A percentile compares a stretch with the other conserved stretches of the same genome.
phyloP scores from a whole-genome alignment of 805 yeast genomes.

The Kodamaea restingae region DNA sequence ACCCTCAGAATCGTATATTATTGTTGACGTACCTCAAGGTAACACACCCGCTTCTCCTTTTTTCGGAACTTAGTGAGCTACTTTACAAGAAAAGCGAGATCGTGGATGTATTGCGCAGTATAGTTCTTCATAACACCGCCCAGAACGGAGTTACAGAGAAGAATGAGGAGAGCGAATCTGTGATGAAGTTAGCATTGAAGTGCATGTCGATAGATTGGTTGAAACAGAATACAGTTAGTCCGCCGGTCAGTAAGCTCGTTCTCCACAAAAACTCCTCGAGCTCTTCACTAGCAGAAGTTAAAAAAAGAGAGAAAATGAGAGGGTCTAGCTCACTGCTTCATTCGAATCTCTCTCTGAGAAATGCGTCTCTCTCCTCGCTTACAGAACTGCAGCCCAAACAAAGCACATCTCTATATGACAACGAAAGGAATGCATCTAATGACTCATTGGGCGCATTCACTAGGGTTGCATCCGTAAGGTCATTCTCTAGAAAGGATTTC shows the following conservation, averaged over 20 bases:
- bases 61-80: constrained; percentile 52
- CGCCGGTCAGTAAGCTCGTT: background rate
- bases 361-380: background rate
- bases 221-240: background rate
- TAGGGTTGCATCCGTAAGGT: constrained; percentile 33
- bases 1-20: constrained; percentile 54
- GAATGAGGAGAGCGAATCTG: constrained; percentile 19
- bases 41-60: constrained; percentile 62
- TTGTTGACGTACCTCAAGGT: constrained; percentile 59
- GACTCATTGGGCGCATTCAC: constrained; percentile 25
- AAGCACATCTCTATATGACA: background rate
- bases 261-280: constrained; percentile 1
- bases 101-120: constrained; percentile 44
- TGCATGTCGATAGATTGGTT: constrained; percentile 36
- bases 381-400: background rate
- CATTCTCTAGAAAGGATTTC: constrained; percentile 33
- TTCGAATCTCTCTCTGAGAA: background rate
- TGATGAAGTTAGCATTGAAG: constrained; percentile 30
- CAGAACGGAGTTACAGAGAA: constrained; percentile 8
- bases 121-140: constrained; percentile 24
- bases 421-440: constrained; percentile 10
- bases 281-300: constrained; percentile 6
- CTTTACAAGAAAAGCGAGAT: constrained; percentile 59
- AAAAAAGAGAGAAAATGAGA: background rate
- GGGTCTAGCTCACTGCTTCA: background rate